A percentile compares a stretch with the other conserved stretches of the same genome.
These are phyloP conservation scores for Pseudisothecium myosuroides DNA, from an alignment of 225 moss, liverwort and hornwort genomes.

Conservation along the genomic window DNA sequence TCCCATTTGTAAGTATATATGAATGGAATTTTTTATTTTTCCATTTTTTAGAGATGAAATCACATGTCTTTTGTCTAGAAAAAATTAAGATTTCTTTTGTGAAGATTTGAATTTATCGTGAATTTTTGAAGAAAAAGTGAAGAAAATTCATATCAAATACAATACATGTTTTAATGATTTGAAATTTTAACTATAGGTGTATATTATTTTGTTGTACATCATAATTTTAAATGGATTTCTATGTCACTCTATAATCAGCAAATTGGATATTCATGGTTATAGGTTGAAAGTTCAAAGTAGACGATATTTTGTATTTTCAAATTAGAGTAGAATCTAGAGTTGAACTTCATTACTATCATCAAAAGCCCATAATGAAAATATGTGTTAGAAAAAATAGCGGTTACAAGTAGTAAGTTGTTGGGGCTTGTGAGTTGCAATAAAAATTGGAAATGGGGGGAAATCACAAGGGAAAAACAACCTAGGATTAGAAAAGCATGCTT, in stretches of 20 bases:
- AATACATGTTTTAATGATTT: not conserved
- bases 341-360: not conserved
- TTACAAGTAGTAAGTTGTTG: not conserved
- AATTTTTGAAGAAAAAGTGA: not conserved
- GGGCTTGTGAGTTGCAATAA: accelerated
- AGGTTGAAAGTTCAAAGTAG: too few species aligned
- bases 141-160: too few species aligned
- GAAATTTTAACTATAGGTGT: not conserved
- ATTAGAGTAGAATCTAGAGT: too few species aligned
- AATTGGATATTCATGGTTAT: not conserved
- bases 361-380: accelerated
- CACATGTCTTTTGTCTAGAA: not conserved
- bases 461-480: too few species aligned
- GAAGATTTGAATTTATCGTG: not conserved
- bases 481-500: not conserved
- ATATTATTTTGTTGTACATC: not conserved
- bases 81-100: not conserved
- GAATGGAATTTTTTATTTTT: too few species aligned
- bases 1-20: not conserved
- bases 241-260: not conserved
- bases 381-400: not conserved
- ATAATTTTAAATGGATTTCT: not conserved
- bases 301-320: too few species aligned
- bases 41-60: not conserved
- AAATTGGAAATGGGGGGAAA: too few species aligned